These are phyloP conservation scores for Solanum okadae DNA, from an alignment of 257 asterid genomes.

Conservation along the genomic window DNA sequence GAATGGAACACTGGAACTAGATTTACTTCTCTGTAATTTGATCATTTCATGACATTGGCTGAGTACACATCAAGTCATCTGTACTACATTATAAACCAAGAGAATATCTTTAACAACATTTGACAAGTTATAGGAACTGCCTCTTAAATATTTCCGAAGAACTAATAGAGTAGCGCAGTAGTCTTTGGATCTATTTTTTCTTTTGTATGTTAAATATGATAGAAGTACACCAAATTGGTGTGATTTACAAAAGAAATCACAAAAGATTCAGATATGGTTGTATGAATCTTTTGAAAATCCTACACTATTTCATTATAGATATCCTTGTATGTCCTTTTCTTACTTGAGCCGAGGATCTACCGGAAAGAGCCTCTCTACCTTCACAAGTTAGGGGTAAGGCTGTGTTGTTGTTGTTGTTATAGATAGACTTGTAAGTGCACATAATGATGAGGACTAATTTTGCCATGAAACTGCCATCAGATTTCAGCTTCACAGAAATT, in stretches of 20 bases:
- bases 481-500: conserved; percentile 37
- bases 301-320: background rate
- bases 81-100: background rate
- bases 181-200: background rate
- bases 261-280: background rate
- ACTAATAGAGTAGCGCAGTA: background rate
- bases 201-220: background rate
- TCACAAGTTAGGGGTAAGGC: background rate
- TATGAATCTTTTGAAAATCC: background rate
- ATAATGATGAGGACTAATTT: background rate
- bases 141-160: background rate
- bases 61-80: background rate
- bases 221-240: background rate
- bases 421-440: background rate
- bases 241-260: background rate
- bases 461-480: conserved; percentile 9
- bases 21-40: background rate
- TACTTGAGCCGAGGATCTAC: background rate
- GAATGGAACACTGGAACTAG: background rate
- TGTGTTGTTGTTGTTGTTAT: background rate
- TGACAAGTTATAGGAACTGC: background rate
- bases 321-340: background rate
- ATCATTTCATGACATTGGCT: background rate
- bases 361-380: background rate
- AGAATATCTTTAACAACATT: background rate